These are phyloP conservation scores for Microcos paniculata DNA, from an alignment of 345 rosid species.

Conservation along the genomic window DNA sequence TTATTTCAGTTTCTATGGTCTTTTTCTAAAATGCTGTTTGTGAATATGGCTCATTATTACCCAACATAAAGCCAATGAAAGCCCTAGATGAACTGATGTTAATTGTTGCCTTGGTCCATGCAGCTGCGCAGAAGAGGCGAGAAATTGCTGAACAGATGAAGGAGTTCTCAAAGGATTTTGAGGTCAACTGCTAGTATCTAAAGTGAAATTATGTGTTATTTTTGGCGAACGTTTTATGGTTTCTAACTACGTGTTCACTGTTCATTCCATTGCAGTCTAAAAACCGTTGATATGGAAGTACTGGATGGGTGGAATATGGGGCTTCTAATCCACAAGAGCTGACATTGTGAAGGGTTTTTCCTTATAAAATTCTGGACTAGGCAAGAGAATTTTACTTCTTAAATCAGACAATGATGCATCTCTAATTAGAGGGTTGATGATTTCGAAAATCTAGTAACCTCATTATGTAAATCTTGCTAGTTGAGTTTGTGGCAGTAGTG, in stretches of 20 bases:
- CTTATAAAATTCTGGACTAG: too few species aligned
- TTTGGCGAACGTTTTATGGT: neutral
- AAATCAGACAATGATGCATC: too few species aligned
- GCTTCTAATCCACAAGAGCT: too few species aligned
- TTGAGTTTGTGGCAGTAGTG: too few species aligned
- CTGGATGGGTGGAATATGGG: too few species aligned
- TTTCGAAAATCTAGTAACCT: too few species aligned
- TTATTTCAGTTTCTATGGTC: neutral
- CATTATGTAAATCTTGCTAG: too few species aligned
- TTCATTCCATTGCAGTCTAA: slow-evolving; percentile 31
- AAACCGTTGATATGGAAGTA: slow-evolving; percentile 22
- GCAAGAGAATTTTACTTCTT: too few species aligned
- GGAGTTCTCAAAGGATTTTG: slow-evolving; percentile 49
- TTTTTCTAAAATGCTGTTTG: neutral
- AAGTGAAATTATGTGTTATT: neutral
- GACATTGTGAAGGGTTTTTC: too few species aligned
- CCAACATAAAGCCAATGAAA: neutral
- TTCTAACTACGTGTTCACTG: slow-evolving; percentile 1
- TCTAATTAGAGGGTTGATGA: too few species aligned
- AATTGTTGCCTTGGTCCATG: neutral
- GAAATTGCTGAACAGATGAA: slow-evolving; percentile 60
- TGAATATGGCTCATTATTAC: neutral
- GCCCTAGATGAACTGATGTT: neutral
- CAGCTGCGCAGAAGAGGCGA: slow-evolving; percentile 58
- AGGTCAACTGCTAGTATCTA: slow-evolving; percentile 21